These are phyloP conservation scores for Dunaliella sp. DNA, from an alignment of 139 green algal species.

Conservation along the genomic window DNA sequence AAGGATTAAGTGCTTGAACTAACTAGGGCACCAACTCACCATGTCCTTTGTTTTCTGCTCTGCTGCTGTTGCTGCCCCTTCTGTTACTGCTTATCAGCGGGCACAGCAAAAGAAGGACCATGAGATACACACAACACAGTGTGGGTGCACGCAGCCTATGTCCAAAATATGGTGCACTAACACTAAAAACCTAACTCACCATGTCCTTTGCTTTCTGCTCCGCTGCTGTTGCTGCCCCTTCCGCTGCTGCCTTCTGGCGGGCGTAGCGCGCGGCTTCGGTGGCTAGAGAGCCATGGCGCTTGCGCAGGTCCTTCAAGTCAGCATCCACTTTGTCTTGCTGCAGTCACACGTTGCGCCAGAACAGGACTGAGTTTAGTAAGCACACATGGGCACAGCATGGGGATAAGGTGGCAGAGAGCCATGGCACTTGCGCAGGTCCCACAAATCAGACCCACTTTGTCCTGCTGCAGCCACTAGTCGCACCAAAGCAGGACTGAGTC, in stretches of 20 bases:
- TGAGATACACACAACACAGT: too few species aligned
- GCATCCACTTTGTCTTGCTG: constrained; percentile 22
- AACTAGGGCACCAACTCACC: too few species aligned
- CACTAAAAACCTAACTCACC: not conserved
- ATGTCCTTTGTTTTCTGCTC: not conserved
- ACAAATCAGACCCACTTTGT: constrained; percentile 22
- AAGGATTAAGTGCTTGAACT: too few species aligned
- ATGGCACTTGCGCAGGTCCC: constrained; percentile 7
- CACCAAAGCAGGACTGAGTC: too few species aligned
- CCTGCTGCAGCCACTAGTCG: constrained; percentile 13
- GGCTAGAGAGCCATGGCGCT: not conserved
- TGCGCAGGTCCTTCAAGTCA: constrained; percentile 21
- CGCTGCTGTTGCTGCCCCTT: not conserved
- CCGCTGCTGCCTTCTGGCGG: not conserved
- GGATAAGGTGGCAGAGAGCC: not conserved
- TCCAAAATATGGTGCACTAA: too few species aligned
- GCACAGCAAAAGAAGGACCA: not conserved
- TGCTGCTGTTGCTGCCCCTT: not conserved
- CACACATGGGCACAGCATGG: not conserved
- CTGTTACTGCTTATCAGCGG: not conserved
- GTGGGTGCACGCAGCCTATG: too few species aligned
- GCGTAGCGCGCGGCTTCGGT: not conserved
- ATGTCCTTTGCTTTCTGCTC: constrained; percentile 11
- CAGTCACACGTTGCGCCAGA: too few species aligned
- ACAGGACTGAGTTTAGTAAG: too few species aligned